Conservation (phyloP, 805 yeast genomes). For the Starmera dryadoides region DNA sequence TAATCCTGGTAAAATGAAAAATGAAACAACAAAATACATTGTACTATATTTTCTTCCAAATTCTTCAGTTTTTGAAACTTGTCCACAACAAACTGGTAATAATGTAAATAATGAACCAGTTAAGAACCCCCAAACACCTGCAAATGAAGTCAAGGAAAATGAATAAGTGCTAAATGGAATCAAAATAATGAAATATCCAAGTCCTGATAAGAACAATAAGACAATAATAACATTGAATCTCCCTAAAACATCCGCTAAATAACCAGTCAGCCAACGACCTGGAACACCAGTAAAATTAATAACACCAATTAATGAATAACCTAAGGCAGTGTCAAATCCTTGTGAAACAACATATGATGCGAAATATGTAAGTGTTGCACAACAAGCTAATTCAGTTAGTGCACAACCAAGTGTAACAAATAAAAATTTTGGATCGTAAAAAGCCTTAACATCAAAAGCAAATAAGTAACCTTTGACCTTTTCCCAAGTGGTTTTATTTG, state of each 20-base stretch:
- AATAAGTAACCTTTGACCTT: constrained; percentile 18
- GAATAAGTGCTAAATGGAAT: constrained; percentile 26
- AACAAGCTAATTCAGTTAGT: constrained; percentile 37
- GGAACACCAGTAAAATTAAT: constrained; percentile 34
- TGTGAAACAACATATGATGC: constrained; percentile 42
- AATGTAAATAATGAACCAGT: constrained; percentile 48
- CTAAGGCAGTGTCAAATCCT: constrained; percentile 32
- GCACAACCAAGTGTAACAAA: constrained; percentile 38
- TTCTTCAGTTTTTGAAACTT: constrained; percentile 44
- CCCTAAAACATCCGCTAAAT: constrained; percentile 37
- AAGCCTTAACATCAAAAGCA: constrained; percentile 28
- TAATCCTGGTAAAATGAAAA: constrained; percentile 40
- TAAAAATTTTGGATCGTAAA: constrained; percentile 37
- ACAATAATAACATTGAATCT: constrained; percentile 43
- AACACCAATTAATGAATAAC: constrained; percentile 38
- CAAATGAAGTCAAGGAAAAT: constrained; percentile 33
- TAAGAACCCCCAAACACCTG: constrained; percentile 43
- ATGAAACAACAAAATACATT: constrained; percentile 50
- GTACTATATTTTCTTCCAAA: constrained; percentile 53
- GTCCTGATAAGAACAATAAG: constrained; percentile 21
- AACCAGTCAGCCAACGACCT: constrained; percentile 37
- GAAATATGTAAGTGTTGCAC: constrained; percentile 38
- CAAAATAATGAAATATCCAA: constrained; percentile 29
- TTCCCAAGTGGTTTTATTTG: constrained; percentile 13
- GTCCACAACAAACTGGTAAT: constrained; percentile 53